Evolutionary conservation across 179 eudicot genomes (phyloP).

Genomic region (Camellia oleifera): DNA sequence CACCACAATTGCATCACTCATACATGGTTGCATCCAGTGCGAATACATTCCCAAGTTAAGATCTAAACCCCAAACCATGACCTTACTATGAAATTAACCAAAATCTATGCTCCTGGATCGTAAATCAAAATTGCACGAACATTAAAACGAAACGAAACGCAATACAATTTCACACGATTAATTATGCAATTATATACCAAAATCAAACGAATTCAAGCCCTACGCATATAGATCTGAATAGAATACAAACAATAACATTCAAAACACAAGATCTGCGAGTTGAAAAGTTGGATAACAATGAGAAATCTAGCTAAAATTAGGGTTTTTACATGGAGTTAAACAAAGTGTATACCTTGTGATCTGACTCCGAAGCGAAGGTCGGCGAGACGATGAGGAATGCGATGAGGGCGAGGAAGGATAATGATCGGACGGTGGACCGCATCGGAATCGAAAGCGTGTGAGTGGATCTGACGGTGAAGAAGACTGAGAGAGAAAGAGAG

Average conservation of each 20-base stretch:
- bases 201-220: background rate
- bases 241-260: background rate
- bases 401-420: constrained; percentile 31
- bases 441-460: constrained; percentile 30
- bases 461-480: constrained; percentile 11
- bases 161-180: background rate
- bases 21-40: background rate
- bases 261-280: background rate
- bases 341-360: constrained; percentile 56
- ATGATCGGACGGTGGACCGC: constrained; percentile 44
- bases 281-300: background rate
- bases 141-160: background rate
- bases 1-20: background rate
- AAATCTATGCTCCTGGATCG: background rate
- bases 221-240: background rate
- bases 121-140: background rate
- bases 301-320: constrained; percentile 10
- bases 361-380: constrained; percentile 59
- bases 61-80: background rate
- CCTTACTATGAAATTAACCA: background rate
- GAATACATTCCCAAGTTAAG: background rate
- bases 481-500: background rate
- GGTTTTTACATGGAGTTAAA: background rate
- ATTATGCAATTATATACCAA: background rate
- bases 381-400: constrained; percentile 35